Evolutionary conservation across 2,329 filamentous ascomycete species (phyloP), one percentile per base, ranked within the genome.

Genomic region (Trichoderma sp.): DNA sequence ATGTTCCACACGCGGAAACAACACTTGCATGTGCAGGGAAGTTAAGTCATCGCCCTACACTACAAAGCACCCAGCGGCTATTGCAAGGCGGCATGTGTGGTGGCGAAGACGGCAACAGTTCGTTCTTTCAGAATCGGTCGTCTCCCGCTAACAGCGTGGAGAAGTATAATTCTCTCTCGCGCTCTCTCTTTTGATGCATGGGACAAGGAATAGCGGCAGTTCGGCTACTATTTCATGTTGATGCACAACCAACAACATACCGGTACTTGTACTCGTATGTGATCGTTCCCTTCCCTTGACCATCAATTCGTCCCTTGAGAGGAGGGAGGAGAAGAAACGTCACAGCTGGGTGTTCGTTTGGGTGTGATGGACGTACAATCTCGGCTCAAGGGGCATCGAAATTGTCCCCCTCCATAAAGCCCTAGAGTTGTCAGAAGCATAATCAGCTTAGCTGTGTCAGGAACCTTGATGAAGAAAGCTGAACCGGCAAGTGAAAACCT

Each of bases 221-320:
- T 68, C 63, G 63, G 70, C 61, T 72, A 72, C n/a, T 72, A 72
- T 15, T 32, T 58, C 51, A 58, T 47, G n/a, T n/a, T n/a, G 28
- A 4, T 15, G 21, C 36, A 18, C 30, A 51, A 32, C 14, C 53
- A 68, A 39, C 18, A 21, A n/a, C 30, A 53, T 56, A 56, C n/a
- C 15, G 39, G 15, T 18, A 39, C 36, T n/a, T 51, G n/a, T 51
- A 51, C 11, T 11, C 9, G n/a, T 36, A 36, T 24, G n/a, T 21
- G 26, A 32, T n/a, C 14, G 18, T 30, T n/a, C 30, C 21, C 24
- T 66, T 57, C 30, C 8, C 47, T 65, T 36, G 14, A 60, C 32
- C 9, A 4, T 34, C 30, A 21, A n/a, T 9, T 30, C 30, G 57
- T n/a, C 30, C 57, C 9, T 53, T 34, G 30, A 60, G 30, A 14